Evolutionary conservation across 2,329 filamentous ascomycete genomes (phyloP).

Genomic region (Alternaria gaisen): DNA sequence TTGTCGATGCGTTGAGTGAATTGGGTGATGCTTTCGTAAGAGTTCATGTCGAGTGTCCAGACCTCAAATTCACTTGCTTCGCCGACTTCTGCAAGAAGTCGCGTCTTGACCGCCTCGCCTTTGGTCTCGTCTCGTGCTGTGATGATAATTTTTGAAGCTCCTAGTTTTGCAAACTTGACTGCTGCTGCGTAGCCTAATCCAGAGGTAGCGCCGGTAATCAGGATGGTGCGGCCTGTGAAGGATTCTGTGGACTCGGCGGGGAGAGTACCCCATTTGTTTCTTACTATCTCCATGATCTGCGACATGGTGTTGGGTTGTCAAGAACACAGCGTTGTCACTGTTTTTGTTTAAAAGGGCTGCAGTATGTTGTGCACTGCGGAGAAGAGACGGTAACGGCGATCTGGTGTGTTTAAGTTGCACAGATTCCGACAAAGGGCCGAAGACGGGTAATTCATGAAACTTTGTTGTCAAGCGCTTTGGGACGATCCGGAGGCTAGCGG

Average conservation of each 20-base stretch:
- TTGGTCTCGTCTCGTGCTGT: neutral
- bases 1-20: neutral
- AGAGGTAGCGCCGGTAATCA: neutral
- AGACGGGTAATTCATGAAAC: neutral
- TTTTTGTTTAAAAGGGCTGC: neutral
- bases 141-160: neutral
- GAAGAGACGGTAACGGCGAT: neutral
- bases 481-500: neutral
- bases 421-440: neutral
- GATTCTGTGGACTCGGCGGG: neutral
- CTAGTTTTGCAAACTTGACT: neutral
- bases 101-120: no score
- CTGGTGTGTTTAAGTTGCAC: neutral
- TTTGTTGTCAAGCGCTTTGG: neutral
- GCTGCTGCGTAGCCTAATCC: neutral
- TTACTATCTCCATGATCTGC: neutral
- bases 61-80: neutral
- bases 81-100: neutral
- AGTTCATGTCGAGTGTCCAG: slow-evolving; percentile 2
- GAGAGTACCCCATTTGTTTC: neutral
- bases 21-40: neutral
- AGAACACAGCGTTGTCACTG: no score
- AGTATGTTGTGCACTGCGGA: neutral
- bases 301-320: neutral
- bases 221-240: neutral